phyloP scores from a whole-genome alignment of 768 basidiomycete genomes.

The Polyporus arcularius region DNA sequence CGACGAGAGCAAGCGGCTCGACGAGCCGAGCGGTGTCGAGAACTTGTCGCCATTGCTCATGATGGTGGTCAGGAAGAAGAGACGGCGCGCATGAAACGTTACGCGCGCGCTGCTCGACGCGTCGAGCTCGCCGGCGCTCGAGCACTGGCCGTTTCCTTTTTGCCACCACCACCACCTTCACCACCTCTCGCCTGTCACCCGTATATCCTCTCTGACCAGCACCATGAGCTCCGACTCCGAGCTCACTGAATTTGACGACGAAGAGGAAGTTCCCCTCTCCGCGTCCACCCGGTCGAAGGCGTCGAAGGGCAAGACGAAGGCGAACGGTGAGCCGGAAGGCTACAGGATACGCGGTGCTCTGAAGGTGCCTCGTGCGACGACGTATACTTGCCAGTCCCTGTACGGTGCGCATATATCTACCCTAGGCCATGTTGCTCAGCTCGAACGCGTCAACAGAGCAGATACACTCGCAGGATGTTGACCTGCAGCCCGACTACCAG shows the following conservation, averaged over 20 bases:
- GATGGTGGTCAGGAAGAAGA: conserved; percentile 5
- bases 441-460: conserved; percentile 50
- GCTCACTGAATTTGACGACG: conserved; percentile 30
- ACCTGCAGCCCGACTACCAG: conserved; percentile 79
- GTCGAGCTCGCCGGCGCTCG: neutral
- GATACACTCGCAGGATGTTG: conserved; percentile 61
- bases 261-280: conserved; percentile 18
- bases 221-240: conserved; percentile 25
- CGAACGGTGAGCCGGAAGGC: neutral
- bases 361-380: conserved; percentile 26
- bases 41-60: conserved; percentile 26
- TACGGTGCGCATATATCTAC: conserved; percentile 27
- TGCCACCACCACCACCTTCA: neutral
- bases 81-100: neutral
- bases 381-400: conserved; percentile 35
- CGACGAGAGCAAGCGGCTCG: conserved; percentile 20
- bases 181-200: neutral
- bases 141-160: neutral
- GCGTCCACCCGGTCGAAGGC: conserved; percentile 5
- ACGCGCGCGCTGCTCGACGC: conserved; percentile 1
- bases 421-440: neutral
- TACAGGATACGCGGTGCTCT: conserved; percentile 29
- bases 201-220: conserved; percentile 8
- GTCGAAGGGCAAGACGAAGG: neutral
- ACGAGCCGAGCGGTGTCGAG: conserved; percentile 23